These are phyloP conservation scores for Pythium monospermum DNA, from an alignment of 352 stramenopile species.

Conservation along the genomic window DNA sequence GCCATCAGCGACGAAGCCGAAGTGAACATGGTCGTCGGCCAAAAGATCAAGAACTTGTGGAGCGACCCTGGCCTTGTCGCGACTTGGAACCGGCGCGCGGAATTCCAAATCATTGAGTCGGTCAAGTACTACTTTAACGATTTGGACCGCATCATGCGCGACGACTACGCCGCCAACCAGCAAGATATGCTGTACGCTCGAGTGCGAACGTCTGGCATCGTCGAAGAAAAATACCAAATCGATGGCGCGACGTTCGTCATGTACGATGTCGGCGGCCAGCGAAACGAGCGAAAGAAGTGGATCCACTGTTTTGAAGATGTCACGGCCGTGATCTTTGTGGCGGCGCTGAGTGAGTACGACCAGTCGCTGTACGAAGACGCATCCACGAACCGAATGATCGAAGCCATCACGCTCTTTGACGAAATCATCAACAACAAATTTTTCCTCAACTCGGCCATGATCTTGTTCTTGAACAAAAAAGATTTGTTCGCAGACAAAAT, in stretches of 20 bases:
- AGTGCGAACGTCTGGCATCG: conserved; percentile 93
- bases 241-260: conserved; percentile 95
- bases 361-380: conserved; percentile 93
- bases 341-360: conserved; percentile 93
- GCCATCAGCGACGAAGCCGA: conserved; percentile 79
- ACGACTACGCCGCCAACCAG: conserved; percentile 91
- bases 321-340: conserved; percentile 96
- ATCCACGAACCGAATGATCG: conserved; percentile 93
- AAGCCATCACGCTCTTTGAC: conserved; percentile 93
- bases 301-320: conserved; percentile 97
- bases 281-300: conserved; percentile 97
- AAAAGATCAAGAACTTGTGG: conserved; percentile 94
- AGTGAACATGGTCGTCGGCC: conserved; percentile 86
- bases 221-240: conserved; percentile 94
- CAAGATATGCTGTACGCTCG: conserved; percentile 96
- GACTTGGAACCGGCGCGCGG: conserved; percentile 87
- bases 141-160: conserved; percentile 91
- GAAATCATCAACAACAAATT: conserved; percentile 95
- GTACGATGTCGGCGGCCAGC: conserved; percentile 95
- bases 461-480: conserved; percentile 97
- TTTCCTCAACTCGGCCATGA: conserved; percentile 92
- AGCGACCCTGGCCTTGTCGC: conserved; percentile 85
- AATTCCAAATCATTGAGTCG: conserved; percentile 96
- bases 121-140: conserved; percentile 97
- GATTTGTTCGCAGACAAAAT: conserved; percentile 97